phyloP scores from a whole-genome alignment of 1,284 basidiomycete species.

The Rhodotorula glutinis region DNA sequence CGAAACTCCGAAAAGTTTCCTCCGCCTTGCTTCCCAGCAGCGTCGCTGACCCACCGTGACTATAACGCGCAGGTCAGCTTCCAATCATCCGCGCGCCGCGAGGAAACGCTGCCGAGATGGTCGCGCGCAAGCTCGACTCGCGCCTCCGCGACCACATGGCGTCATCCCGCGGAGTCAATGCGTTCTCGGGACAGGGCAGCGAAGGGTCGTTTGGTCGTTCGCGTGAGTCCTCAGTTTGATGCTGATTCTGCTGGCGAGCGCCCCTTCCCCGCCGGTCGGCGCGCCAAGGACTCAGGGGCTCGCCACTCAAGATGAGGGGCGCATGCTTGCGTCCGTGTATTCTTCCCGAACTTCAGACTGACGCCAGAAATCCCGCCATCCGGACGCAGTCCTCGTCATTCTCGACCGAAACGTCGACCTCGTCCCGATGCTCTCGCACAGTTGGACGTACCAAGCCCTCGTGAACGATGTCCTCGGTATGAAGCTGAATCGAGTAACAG shows the following conservation, averaged over 20 bases:
- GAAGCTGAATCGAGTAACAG: slow-evolving; percentile 91
- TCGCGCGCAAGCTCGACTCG: slow-evolving; percentile 88
- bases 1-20: no score
- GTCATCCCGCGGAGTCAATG: slow-evolving; percentile 61
- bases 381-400: slow-evolving; percentile 65
- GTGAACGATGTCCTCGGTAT: slow-evolving; percentile 97
- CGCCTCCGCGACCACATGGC: slow-evolving; percentile 91
- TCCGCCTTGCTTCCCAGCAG: no score
- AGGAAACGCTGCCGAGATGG: slow-evolving; percentile 98
- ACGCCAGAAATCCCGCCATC: background rate
- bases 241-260: no score
- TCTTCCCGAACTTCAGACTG: no score
- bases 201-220: slow-evolving; percentile 58
- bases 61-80: slow-evolving; percentile 64
- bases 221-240: slow-evolving; percentile 47
- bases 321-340: background rate
- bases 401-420: slow-evolving; percentile 94
- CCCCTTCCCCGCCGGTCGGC: no score
- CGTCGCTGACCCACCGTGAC: background rate
- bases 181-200: slow-evolving; percentile 52
- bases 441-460: slow-evolving; percentile 98
- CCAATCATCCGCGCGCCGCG: slow-evolving; percentile 92
- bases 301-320: no score
- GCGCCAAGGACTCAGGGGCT: no score
- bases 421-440: slow-evolving; percentile 90